A percentile compares a stretch with the other conserved stretches of the same genome.
phyloP scores from a whole-genome alignment of 2,329 filamentous ascomycete species.

The Fusarium sp. region DNA sequence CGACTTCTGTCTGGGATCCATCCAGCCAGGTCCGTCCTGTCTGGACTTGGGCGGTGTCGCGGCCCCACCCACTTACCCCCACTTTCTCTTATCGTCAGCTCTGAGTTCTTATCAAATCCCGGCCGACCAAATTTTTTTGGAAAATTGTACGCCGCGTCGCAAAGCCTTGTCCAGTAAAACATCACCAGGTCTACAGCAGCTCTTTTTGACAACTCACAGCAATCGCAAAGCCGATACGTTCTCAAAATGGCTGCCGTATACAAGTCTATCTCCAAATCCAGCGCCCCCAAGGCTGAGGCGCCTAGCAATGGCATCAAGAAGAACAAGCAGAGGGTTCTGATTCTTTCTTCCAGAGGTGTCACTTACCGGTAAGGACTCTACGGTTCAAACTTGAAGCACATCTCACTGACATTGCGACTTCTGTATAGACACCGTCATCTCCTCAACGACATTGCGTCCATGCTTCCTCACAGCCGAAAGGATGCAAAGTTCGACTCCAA shows the following conservation, averaged over 20 bases:
- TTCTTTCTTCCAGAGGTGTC: constrained; percentile 91
- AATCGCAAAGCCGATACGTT: constrained; percentile 20
- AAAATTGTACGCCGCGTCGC: constrained; percentile 40
- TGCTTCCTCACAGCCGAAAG: constrained; percentile 92
- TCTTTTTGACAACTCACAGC: constrained; percentile 12
- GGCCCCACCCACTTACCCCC: constrained; percentile 32
- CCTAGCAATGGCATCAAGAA: constrained; percentile 65
- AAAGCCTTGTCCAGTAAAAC: constrained; percentile 31
- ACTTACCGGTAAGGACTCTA: constrained; percentile 76
- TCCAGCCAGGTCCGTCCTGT: neutral
- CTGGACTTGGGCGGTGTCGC: constrained; percentile 40
- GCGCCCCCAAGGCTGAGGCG: constrained; percentile 62
- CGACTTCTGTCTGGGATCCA: constrained; percentile 3
- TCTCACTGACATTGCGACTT: constrained; percentile 29
- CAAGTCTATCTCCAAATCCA: constrained; percentile 76
- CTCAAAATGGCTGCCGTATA: constrained; percentile 75
- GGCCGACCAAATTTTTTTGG: constrained; percentile 49
- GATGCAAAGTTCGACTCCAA: constrained; percentile 98
- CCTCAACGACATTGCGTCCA: constrained; percentile 85
- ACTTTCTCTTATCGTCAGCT: constrained; percentile 46
- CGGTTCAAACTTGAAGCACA: constrained; percentile 19
- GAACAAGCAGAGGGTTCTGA: constrained; percentile 83
- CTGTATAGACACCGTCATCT: constrained; percentile 85
- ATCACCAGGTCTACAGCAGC: constrained; percentile 36
- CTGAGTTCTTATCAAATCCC: constrained; percentile 49